Base-by-base conservation (phyloP, 139 green algal species). In the Chlorella sp. region DNA sequence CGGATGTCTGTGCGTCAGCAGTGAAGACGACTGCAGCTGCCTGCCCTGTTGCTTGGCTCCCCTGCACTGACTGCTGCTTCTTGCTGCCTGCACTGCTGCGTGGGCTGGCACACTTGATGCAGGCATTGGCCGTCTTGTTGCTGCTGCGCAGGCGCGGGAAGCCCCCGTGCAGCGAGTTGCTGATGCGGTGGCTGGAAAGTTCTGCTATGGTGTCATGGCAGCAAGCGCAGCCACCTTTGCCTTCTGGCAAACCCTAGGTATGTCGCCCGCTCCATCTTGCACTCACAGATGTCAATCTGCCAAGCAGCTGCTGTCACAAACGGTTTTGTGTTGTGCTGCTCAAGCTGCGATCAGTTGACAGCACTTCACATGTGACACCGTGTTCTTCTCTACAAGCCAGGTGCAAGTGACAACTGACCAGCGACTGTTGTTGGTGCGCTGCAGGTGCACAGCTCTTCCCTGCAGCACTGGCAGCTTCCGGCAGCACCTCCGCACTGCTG, bases 141-240 rank as follows among this genome's bases (percentile, higher is more conserved):
- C 83, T 3, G 88, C 87, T 3, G 91, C 92, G 1, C 91, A 97
- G 81, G 77, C 81, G 0, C 75, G 89, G 0, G 87, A 96, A 78
- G 92, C 94, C 2, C 93, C 93, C 0, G 87, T 97, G 67, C 93
- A 97, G 78, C 86, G 93, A 0, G 77, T 97, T 72, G 94, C 94
- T 4, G 94, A 98, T 67, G 68, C 82, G 5, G 91, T 98, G 31
- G 88, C 93, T 0, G 93, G 93, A 30, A 83, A 83, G 34, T 98
- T 98, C 77, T 95, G 90, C 78, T 97, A 91, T 62, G 83, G 83
- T 35, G 90, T 98, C 30, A 97, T 98, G 92, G 86, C 82, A 3
- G 83, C 89, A 2, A 82, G 85, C 2, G 89, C 87, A 0, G 77
- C 83, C 31, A 98, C 93, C 14, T 95, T 97, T 71, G 70, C 29